Evolutionary conservation across 768 basidiomycete genomes (phyloP).

Genomic region (Pleurotus djamor): DNA sequence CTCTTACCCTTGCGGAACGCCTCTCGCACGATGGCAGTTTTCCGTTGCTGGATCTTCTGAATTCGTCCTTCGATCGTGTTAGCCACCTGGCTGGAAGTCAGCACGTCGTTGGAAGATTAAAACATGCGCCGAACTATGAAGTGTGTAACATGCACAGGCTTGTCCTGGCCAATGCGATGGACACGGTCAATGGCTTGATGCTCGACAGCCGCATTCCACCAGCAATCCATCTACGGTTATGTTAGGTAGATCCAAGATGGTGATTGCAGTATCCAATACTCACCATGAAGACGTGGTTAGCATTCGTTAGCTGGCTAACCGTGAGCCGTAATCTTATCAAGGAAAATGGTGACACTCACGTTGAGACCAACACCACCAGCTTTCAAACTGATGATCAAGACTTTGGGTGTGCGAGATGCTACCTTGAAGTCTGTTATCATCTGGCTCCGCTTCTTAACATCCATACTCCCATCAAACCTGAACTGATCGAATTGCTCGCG

Average conservation of each 20-base stretch:
- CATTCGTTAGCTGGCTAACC: slow-evolving; percentile 58
- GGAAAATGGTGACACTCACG: slow-evolving; percentile 33
- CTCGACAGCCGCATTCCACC: slow-evolving; percentile 88
- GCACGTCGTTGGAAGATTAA: neutral
- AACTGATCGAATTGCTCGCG: slow-evolving; percentile 68
- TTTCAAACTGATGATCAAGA: slow-evolving; percentile 78
- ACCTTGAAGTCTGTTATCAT: slow-evolving; percentile 79
- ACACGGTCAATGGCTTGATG: slow-evolving; percentile 89
- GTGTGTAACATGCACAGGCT: slow-evolving; percentile 80
- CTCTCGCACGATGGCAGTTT: slow-evolving; percentile 84
- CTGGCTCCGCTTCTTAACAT: slow-evolving; percentile 73
- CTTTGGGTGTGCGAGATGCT: slow-evolving; percentile 66
- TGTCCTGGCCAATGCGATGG: slow-evolving; percentile 82
- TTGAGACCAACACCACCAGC: slow-evolving; percentile 94
- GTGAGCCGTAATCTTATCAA: neutral
- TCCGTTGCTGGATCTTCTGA: slow-evolving; percentile 79
- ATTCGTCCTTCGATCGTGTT: slow-evolving; percentile 82
- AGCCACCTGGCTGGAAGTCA: slow-evolving; percentile 42
- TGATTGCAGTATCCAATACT: slow-evolving; percentile 10
- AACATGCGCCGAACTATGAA: slow-evolving; percentile 60
- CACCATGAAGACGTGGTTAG: slow-evolving; percentile 88
- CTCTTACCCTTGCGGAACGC: slow-evolving; percentile 60
- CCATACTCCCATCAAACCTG: slow-evolving; percentile 93
- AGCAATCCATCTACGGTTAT: slow-evolving; percentile 76
- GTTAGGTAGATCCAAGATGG: neutral